phyloP scores from a whole-genome alignment of 352 stramenopile genomes.

The Pythium aphanidermatum region DNA sequence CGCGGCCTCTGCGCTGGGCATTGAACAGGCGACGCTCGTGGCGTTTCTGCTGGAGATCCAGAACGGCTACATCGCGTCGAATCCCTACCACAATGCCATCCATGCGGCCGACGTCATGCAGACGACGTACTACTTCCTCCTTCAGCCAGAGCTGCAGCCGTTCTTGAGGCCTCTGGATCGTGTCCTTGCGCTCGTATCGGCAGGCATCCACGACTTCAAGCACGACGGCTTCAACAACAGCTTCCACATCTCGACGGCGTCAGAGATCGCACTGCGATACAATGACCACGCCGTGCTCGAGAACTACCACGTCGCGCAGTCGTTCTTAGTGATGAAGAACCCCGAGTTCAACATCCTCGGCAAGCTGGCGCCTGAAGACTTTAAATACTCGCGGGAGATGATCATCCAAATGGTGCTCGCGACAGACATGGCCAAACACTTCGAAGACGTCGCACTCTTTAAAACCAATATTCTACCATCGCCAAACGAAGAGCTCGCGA shows the following conservation, averaged over 20 bases:
- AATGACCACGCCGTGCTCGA: conserved; percentile 87
- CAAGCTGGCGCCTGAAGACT: conserved; percentile 64
- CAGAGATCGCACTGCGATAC: conserved; percentile 84
- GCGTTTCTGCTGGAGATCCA: conserved; percentile 82
- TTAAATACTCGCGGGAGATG: conserved; percentile 86
- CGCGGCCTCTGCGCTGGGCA: conserved; percentile 47
- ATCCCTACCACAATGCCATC: conserved; percentile 88
- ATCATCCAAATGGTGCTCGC: conserved; percentile 88
- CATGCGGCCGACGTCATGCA: conserved; percentile 89
- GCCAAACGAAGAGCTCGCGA: conserved; percentile 53
- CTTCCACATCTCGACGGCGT: conserved; percentile 84
- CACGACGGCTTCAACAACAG: conserved; percentile 89
- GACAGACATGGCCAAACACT: conserved; percentile 89
- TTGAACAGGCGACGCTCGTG: conserved; percentile 57
- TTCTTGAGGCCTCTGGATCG: conserved; percentile 74
- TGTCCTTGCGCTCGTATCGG: conserved; percentile 67
- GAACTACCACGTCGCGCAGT: conserved; percentile 86
- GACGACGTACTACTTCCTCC: conserved; percentile 81
- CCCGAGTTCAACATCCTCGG: conserved; percentile 78
- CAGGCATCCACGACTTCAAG: conserved; percentile 86
- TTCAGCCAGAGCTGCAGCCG: conserved; percentile 59
- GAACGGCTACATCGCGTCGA: conserved; percentile 68
- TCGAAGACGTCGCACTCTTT: conserved; percentile 84
- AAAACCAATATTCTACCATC: conserved; percentile 81
- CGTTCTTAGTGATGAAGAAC: conserved; percentile 89